A percentile compares a stretch with the other conserved stretches of the same genome.
phyloP scores from a whole-genome alignment of 306 rosid species.

The Sophora flavescens region DNA sequence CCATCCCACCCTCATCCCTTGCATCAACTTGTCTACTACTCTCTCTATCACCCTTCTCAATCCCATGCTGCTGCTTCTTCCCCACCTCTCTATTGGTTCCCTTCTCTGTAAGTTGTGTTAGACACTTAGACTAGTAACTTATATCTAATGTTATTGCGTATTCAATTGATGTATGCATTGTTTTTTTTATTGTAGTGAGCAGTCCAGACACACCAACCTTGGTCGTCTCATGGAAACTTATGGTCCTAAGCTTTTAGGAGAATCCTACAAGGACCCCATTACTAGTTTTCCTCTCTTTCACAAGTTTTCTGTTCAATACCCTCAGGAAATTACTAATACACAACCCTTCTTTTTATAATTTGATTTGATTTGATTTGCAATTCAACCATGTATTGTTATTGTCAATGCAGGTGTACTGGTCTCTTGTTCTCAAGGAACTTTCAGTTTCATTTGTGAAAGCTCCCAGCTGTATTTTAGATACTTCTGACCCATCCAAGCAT shows the following conservation, averaged over 20 bases:
- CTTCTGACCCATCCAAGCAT: slow-evolving; percentile 57
- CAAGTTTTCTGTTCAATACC: slow-evolving; percentile 64
- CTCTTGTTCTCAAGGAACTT: slow-evolving; percentile 74
- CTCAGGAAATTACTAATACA: slow-evolving; percentile 53
- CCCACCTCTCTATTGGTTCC: slow-evolving; percentile 84
- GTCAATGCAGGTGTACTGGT: slow-evolving; percentile 74
- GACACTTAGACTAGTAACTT: too few relatives aligned
- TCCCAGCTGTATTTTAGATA: slow-evolving; percentile 73
- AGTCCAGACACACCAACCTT: slow-evolving; percentile 63
- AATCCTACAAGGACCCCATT: slow-evolving; percentile 78
- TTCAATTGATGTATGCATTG: neutral
- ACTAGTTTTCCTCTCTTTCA: slow-evolving; percentile 73
- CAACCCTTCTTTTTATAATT: neutral
- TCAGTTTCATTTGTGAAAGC: slow-evolving; percentile 64
- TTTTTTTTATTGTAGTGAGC: slow-evolving; percentile 50
- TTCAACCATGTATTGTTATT: neutral
- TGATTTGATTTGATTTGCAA: neutral
- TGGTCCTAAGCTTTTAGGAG: slow-evolving; percentile 68
- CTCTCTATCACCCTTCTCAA: slow-evolving; percentile 49
- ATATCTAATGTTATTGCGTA: neutral
- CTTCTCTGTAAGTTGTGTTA: slow-evolving; percentile 63
- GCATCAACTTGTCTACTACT: slow-evolving; percentile 70
- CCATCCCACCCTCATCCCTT: slow-evolving; percentile 65
- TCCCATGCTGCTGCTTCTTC: slow-evolving; percentile 49
- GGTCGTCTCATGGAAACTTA: slow-evolving; percentile 77